Base-by-base conservation (phyloP, 2,329 filamentous ascomycete genomes). In the Cyphellophora attinorum region DNA sequence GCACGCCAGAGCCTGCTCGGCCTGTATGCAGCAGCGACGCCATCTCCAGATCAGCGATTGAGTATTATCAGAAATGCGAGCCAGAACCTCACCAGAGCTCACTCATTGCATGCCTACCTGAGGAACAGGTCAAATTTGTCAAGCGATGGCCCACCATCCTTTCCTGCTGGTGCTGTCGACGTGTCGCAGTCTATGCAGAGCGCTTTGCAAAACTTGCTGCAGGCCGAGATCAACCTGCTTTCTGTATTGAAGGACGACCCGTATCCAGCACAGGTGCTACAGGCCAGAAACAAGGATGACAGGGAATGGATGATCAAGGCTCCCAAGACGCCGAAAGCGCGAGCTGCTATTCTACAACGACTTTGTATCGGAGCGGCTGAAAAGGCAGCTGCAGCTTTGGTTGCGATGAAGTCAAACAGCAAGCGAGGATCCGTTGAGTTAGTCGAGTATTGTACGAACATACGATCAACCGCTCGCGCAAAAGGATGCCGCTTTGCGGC, bases 261-360 rank as follows among this genome's bases (percentile, higher is more conserved):
- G 0, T 96, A 95, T 52, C 81, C 89, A 1, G 78, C 81, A 2
- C 74, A 79, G 5, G 80, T 93, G 2, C 77, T 85, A 1, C 84
- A 93, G 50, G 76, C 80, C 37, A 73, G 88, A 31, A 93, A 93
- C 53, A 75, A 79, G 34, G 77, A 80, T 47, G 85, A 88, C 56
- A 85, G 74, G 41, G 89, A 96, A 47, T 98, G 89, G 89, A 96
- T 96, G 86, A 93, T 91, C 57, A 85, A 82, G 50, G 74, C 85
- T 0, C 85, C 89, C 1, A 77, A 85, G 33, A 84, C 95, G 31
- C 82, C 86, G 18, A 88, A 89, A 53, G 86, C 94, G 12, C 78
- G 89, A 30, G 85, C 85, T 6, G 79, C 93, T 51, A 68, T 98
- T 2, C 93, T 93, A 52, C 86, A 86, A 2, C 72, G 89, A 1